Base-by-base conservation (phyloP, 371 early-diverging fungal genomes). In the Basidiobolus meristosporus region DNA sequence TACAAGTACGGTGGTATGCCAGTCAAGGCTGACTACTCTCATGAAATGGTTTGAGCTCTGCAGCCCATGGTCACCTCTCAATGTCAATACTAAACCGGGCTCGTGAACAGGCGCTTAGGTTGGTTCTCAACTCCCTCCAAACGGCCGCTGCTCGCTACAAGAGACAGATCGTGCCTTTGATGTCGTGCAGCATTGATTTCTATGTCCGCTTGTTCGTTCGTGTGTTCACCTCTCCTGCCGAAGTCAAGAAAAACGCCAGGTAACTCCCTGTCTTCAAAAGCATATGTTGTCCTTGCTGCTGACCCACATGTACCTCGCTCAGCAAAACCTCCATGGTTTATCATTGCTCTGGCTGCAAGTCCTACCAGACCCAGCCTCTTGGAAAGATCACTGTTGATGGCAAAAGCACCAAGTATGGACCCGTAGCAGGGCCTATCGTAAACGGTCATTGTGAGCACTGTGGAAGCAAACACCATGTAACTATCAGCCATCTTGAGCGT, bases 151-250 rank as follows among this genome's bases (percentile, higher is more conserved):
- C 84, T 31, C 82, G 87, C 34, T 88, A 92, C 58, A 74, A 70
- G 46, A 71, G 84, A 11, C 63, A 66, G 43, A 90, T 99, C 48
- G 82, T 70, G 11, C 99, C 99, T 2, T 55, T 99, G 43, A 54
- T 92, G 9, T 86, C 87, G 30, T 77, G 90, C 41, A 90, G 90
- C 52, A 93, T 99, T 36, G 99, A 99, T 65, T 99, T 95, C 54
- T 99, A 99, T 59, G 70, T 99, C 20, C 74, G 99, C 36, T 77
- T 99, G 7, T 99, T 99, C 70, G 89, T 99, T 11, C 75, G 82
- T n/a, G 91, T 99, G 2, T 60, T 66, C 42, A 68, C 73, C 17
- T 82, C 76, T n/a, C 71, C 96, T 1, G 51, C 59, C 15, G 53
- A 70, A 47, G 76, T 79, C 23, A 92, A 90, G 50, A 59, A 68